A percentile compares a stretch with the other conserved stretches of the same genome.
phyloP scores from a whole-genome alignment of 225 moss, liverwort and hornwort genomes.

The Asterella californica region DNA sequence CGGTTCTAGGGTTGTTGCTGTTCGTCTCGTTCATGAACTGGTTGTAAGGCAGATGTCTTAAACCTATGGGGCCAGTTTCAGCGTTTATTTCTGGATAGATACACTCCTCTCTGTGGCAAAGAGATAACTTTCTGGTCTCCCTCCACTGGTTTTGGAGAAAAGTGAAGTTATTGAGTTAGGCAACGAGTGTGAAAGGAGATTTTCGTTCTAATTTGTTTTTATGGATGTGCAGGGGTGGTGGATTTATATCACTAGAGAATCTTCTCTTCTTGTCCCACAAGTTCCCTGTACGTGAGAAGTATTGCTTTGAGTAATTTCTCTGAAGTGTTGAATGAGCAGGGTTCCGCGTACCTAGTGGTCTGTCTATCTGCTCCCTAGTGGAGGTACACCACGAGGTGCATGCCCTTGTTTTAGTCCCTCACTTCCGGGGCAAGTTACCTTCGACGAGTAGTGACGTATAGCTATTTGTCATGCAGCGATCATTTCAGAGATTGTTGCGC shows the following conservation, averaged over 20 bases:
- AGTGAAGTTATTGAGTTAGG: not conserved
- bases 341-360: not conserved
- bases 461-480: conserved; percentile 33
- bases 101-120: not conserved
- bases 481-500: conserved; percentile 71
- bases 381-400: not conserved
- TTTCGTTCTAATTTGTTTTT: not conserved
- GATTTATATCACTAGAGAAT: conserved; percentile 83
- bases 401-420: not conserved
- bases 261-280: conserved; percentile 66
- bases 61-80: not conserved
- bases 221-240: conserved; percentile 63
- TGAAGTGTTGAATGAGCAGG: not conserved
- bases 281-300: conserved; percentile 48
- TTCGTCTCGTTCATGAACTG: not conserved
- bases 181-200: no score
- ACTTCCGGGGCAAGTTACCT: not conserved
- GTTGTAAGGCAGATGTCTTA: no score
- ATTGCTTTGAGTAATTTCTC: not conserved
- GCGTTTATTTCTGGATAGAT: not conserved
- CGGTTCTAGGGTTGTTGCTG: not conserved
- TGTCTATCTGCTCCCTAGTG: not conserved
- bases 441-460: no score
- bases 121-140: not conserved
- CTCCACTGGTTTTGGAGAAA: not conserved